A percentile compares a stretch with the other conserved stretches of the same genome.
These are phyloP conservation scores for Didymella sp. DNA, from an alignment of 2,329 filamentous ascomycete species.

Conservation along the genomic window DNA sequence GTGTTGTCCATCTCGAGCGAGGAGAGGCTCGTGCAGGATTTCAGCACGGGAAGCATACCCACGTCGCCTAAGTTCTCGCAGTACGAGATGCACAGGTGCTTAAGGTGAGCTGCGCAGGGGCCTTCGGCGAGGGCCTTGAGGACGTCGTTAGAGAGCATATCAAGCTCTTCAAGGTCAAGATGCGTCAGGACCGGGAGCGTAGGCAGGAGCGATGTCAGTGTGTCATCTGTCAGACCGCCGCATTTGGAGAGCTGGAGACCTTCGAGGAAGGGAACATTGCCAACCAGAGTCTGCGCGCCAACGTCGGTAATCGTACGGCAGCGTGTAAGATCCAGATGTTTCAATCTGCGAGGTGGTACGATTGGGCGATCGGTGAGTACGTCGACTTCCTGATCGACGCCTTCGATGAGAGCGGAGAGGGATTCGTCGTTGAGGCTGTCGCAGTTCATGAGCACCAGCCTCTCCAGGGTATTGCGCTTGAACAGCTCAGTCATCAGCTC, in stretches of 20 bases:
- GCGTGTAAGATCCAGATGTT: conserved; percentile 83
- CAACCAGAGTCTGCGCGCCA: conserved; percentile 73
- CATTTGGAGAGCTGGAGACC: conserved; percentile 85
- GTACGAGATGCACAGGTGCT: conserved; percentile 87
- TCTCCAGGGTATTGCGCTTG: conserved; percentile 78
- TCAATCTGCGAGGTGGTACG: conserved; percentile 78
- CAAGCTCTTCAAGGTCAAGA: conserved; percentile 87
- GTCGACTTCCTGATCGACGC: conserved; percentile 78
- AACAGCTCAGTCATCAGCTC: conserved; percentile 78
- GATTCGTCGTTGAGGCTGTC: conserved; percentile 77
- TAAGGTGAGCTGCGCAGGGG: conserved; percentile 73
- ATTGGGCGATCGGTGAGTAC: conserved; percentile 77
- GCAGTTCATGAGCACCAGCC: conserved; percentile 82
- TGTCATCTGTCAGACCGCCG: conserved; percentile 73
- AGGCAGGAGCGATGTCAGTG: conserved; percentile 74
- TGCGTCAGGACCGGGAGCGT: conserved; percentile 81
- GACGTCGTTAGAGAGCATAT: conserved; percentile 75
- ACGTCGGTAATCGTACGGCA: conserved; percentile 76
- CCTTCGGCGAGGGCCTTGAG: conserved; percentile 78
- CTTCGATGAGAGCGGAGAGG: conserved; percentile 76
- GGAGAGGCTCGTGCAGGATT: conserved; percentile 71
- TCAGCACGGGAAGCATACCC: conserved; percentile 83
- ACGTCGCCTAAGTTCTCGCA: conserved; percentile 85
- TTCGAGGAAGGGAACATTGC: conserved; percentile 79
- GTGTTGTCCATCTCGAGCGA: conserved; percentile 93